Conservation (phyloP, 345 rosid species). For the Citrus medica region DNA sequence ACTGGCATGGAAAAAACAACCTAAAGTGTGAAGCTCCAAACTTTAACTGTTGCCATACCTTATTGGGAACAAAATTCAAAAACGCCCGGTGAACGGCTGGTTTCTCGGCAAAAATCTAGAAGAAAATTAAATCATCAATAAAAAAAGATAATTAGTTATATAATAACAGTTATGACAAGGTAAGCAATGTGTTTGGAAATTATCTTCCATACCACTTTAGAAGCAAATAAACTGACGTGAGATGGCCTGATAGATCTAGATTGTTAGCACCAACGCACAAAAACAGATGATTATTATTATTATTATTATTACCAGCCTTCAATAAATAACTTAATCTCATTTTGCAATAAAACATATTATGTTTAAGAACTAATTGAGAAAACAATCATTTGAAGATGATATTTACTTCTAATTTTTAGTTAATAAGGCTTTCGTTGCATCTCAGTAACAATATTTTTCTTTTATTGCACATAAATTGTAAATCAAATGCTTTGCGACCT, state of each 20-base stretch:
- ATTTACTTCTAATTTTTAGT: background rate
- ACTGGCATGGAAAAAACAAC: slow-evolving; percentile 8
- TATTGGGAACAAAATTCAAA: slow-evolving; percentile 73
- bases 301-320: background rate
- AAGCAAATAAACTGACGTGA: background rate
- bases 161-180: background rate
- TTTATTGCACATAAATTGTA: background rate
- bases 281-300: background rate
- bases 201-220: background rate
- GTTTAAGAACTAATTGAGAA: background rate
- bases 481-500: background rate
- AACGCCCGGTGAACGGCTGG: slow-evolving; percentile 93
- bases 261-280: background rate
- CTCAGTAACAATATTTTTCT: background rate
- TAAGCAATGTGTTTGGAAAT: background rate
- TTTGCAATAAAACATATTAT: background rate
- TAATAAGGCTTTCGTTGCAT: background rate
- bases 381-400: background rate
- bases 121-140: slow-evolving; percentile 10
- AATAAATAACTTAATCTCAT: background rate
- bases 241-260: background rate
- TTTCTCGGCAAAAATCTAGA: slow-evolving; percentile 94
- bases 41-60: slow-evolving; percentile 51
- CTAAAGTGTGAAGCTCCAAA: background rate
- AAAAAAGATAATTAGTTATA: slow-evolving; percentile 6